Evolutionary conservation across 768 basidiomycete species (phyloP).

Genomic region (Termitomyces sp.): DNA sequence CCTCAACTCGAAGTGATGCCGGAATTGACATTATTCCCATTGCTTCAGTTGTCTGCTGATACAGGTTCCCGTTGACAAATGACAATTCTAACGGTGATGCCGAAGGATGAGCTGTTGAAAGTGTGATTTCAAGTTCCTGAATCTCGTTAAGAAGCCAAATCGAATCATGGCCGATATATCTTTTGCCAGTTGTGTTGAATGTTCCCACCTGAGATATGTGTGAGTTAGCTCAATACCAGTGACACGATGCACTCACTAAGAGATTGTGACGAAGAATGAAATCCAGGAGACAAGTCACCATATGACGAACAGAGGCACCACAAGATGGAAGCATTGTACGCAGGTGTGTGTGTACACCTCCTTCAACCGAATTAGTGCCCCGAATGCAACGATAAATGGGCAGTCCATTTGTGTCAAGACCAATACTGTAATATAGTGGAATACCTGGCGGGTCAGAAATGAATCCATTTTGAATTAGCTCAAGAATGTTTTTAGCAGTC

Average conservation of each 20-base stretch:
- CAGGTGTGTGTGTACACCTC: not conserved
- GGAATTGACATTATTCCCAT: not conserved
- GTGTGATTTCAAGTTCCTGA: not conserved
- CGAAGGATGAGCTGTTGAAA: not conserved
- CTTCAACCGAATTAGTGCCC: not conserved
- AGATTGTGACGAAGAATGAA: not conserved
- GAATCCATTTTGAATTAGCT: no score
- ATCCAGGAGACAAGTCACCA: not conserved
- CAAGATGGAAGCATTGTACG: not conserved
- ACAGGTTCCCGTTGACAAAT: slow-evolving; percentile 16
- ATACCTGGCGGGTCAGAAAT: not conserved
- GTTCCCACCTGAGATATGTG: no score
- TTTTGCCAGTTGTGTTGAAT: slow-evolving; percentile 17
- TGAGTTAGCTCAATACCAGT: not conserved
- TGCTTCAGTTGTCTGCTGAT: not conserved
- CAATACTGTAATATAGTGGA: not conserved
- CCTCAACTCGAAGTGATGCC: not conserved
- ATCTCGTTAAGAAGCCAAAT: not conserved
- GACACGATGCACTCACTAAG: not conserved
- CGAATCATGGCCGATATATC: slow-evolving; percentile 16
- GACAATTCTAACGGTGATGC: not conserved
- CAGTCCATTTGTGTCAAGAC: not conserved
- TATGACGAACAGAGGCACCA: not conserved
- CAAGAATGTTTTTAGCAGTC: no score
- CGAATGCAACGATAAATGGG: not conserved